Evolutionary conservation across 2,329 filamentous ascomycete species (phyloP).

Genomic region (Botrytis deweyae): DNA sequence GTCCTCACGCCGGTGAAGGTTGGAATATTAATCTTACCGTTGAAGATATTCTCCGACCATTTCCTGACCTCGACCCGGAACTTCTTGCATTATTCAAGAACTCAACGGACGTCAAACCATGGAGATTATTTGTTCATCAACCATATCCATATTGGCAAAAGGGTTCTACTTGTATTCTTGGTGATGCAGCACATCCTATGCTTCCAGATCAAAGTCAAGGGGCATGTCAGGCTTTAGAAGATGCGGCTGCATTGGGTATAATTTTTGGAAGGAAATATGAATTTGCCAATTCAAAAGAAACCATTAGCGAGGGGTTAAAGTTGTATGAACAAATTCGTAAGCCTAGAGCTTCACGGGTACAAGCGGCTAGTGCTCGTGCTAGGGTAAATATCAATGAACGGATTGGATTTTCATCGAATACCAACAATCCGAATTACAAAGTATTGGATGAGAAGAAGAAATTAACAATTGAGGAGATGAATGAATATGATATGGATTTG

Average conservation of each 20-base stretch:
- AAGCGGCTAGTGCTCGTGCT: constrained; percentile 56
- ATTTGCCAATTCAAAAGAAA: constrained; percentile 19
- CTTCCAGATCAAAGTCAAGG: constrained; percentile 69
- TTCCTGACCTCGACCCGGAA: constrained; percentile 54
- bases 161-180: constrained; percentile 54
- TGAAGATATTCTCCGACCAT: constrained; percentile 60
- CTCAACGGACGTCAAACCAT: constrained; percentile 37
- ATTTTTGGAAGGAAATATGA: constrained; percentile 32
- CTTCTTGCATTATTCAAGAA: constrained; percentile 33
- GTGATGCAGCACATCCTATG: constrained; percentile 67
- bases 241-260: constrained; percentile 41
- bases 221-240: constrained; percentile 47
- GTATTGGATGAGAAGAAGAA: constrained; percentile 59
- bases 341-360: constrained; percentile 54
- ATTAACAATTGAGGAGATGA: constrained; percentile 68
- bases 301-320: constrained; percentile 43
- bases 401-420: constrained; percentile 41
- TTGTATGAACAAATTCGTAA: constrained; percentile 52
- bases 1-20: constrained; percentile 34
- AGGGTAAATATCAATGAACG: constrained; percentile 59
- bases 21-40: constrained; percentile 41
- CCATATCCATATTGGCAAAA: constrained; percentile 59
- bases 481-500: constrained; percentile 59
- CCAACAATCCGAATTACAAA: constrained; percentile 52
- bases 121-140: constrained; percentile 47